A percentile compares a stretch with the other conserved stretches of the same genome.
These are phyloP conservation scores for Schizophyllum commune DNA, from an alignment of 1,284 basidiomycete species.

Conservation along the genomic window DNA sequence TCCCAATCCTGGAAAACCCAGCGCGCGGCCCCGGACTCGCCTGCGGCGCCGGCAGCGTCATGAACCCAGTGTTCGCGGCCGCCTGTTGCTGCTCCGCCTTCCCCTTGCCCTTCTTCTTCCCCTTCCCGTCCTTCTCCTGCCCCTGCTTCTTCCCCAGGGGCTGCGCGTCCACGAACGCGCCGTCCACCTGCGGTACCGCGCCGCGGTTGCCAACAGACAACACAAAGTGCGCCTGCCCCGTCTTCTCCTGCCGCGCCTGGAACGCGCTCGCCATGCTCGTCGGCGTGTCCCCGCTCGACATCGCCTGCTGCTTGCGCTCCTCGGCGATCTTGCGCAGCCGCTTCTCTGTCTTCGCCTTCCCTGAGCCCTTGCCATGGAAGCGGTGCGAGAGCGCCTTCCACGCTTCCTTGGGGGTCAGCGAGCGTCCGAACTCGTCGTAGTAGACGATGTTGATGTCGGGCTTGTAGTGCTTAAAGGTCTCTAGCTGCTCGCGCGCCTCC, in stretches of 20 bases:
- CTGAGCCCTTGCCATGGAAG: conserved; percentile 93
- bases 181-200: conserved; percentile 75
- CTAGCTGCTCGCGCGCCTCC: conserved; percentile 78
- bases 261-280: conserved; percentile 89
- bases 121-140: conserved; percentile 72
- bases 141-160: conserved; percentile 66
- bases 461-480: conserved; percentile 90
- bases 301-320: conserved; percentile 85
- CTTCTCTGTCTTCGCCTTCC: conserved; percentile 93
- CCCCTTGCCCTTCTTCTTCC: conserved; percentile 60
- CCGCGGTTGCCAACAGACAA: conserved; percentile 90
- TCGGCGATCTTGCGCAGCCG: conserved; percentile 89
- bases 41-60: conserved; percentile 56
- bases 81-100: conserved; percentile 37
- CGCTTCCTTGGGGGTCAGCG: conserved; percentile 89
- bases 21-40: conserved; percentile 48
- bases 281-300: conserved; percentile 90
- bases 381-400: conserved; percentile 95
- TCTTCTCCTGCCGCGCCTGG: conserved; percentile 83
- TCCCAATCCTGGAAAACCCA: conserved; percentile 70
- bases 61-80: conserved; percentile 52
- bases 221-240: conserved; percentile 91
- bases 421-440: conserved; percentile 92
- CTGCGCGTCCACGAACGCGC: conserved; percentile 64
- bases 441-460: conserved; percentile 96